These are phyloP conservation scores for Coccomyxa sp. DNA, from an alignment of 139 green algal genomes.

Conservation along the genomic window DNA sequence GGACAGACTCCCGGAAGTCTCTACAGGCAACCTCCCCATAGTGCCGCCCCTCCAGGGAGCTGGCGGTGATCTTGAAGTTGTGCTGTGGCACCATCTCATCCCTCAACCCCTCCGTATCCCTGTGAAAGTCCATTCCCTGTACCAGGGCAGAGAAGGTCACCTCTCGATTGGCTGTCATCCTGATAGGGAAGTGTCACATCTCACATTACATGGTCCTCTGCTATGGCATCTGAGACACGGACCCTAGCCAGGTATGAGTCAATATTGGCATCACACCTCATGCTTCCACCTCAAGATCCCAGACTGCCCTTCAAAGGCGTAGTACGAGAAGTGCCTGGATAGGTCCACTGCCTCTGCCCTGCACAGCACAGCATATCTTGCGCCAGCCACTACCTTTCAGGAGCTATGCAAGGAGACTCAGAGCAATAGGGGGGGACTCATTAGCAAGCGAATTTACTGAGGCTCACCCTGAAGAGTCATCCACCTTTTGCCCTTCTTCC, in stretches of 20 bases:
- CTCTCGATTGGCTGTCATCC: no score
- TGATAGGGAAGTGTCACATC: no score
- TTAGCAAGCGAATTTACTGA: neutral
- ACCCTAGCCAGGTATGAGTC: neutral
- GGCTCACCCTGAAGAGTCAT: slow-evolving; percentile 12
- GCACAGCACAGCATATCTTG: neutral
- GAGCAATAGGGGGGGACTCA: no score
- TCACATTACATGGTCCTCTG: neutral
- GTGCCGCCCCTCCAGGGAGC: slow-evolving; percentile 58
- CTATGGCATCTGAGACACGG: neutral
- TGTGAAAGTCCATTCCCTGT: slow-evolving; percentile 61
- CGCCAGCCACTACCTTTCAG: no score
- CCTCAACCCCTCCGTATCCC: slow-evolving; percentile 53
- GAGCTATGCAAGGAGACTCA: no score
- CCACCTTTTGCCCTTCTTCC: neutral
- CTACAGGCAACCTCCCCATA: slow-evolving; percentile 89
- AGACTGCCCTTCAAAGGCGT: slow-evolving; percentile 75
- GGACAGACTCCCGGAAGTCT: slow-evolving; percentile 84
- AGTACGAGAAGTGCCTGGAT: slow-evolving; percentile 85
- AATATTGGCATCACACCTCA: no score
- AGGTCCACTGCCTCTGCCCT: slow-evolving; percentile 26
- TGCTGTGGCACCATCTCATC: slow-evolving; percentile 73
- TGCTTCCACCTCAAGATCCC: slow-evolving; percentile 80
- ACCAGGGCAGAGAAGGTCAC: neutral
- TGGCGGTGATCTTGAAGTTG: slow-evolving; percentile 74